Conservation (phyloP, 805 yeast species). For the Saturnispora saitoi region DNA sequence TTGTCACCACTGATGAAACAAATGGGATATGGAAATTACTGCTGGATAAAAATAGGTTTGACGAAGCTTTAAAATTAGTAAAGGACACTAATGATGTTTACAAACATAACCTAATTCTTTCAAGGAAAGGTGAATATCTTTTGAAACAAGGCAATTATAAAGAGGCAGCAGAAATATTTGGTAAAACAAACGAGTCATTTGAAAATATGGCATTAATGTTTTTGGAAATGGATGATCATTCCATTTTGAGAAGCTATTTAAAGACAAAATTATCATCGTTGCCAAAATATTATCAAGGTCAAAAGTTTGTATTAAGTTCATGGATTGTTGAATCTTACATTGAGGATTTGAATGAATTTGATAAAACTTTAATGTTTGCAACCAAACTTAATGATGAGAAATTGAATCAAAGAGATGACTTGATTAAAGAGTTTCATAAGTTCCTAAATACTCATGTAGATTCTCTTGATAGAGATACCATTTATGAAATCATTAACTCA, state of each 20-base stretch:
- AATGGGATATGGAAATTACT: slow-evolving; percentile 66
- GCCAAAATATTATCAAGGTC: slow-evolving; percentile 30
- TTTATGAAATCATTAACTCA: slow-evolving; percentile 61
- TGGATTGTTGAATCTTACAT: slow-evolving; percentile 59
- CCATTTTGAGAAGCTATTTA: slow-evolving; percentile 41
- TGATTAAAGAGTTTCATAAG: slow-evolving; percentile 30
- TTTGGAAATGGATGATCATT: slow-evolving; percentile 33
- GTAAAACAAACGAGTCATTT: slow-evolving; percentile 54
- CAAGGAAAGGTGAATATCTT: slow-evolving; percentile 46
- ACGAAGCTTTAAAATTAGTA: slow-evolving; percentile 49
- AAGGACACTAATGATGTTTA: slow-evolving; percentile 24
- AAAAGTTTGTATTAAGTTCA: slow-evolving; percentile 45
- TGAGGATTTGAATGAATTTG: slow-evolving; percentile 37
- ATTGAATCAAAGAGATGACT: not conserved
- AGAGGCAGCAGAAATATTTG: slow-evolving; percentile 51
- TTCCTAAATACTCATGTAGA: slow-evolving; percentile 45
- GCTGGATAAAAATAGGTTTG: slow-evolving; percentile 45
- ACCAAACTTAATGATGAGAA: not conserved
- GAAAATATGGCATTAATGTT: slow-evolving; percentile 59
- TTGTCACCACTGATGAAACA: slow-evolving; percentile 61
- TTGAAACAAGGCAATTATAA: slow-evolving; percentile 24
- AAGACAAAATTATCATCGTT: slow-evolving; percentile 31
- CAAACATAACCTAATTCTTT: slow-evolving; percentile 40
- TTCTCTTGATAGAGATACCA: slow-evolving; percentile 53
- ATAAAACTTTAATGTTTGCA: slow-evolving; percentile 20